Evolutionary conservation across 352 stramenopile species (phyloP).

Genomic region (Globisporangium barbulae): DNA sequence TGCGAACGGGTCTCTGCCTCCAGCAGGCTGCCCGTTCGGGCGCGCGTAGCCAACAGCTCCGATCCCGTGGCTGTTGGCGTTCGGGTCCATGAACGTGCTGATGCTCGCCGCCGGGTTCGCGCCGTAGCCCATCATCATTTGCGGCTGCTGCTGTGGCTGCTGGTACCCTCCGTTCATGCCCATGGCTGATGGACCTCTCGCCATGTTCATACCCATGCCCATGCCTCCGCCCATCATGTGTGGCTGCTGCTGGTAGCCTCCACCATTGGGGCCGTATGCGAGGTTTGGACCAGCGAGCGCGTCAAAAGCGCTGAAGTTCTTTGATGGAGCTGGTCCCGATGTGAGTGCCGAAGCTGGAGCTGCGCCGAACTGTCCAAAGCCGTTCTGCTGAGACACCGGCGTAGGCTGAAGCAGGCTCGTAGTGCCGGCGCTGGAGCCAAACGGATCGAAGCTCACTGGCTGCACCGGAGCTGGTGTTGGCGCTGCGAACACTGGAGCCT

Average conservation of each 20-base stretch:
- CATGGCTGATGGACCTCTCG: slow-evolving; percentile 19
- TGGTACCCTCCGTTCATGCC: slow-evolving; percentile 26
- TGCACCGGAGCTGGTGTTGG: slow-evolving; percentile 14
- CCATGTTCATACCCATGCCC: slow-evolving; percentile 17
- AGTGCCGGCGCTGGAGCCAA: slow-evolving; percentile 1
- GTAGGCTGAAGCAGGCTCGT: background rate
- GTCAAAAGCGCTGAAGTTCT: slow-evolving; percentile 69
- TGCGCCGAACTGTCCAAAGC: slow-evolving; percentile 14
- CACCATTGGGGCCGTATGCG: slow-evolving; percentile 14
- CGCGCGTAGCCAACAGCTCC: slow-evolving; percentile 6
- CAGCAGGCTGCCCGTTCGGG: slow-evolving; percentile 13
- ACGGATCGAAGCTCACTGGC: slow-evolving; percentile 10
- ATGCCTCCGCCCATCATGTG: slow-evolving; percentile 20
- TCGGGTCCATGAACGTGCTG: slow-evolving; percentile 41
- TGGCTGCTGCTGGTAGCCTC: slow-evolving; percentile 26
- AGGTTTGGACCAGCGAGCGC: slow-evolving; percentile 32
- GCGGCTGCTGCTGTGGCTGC: slow-evolving; percentile 24
- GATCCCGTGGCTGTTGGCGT: slow-evolving; percentile 10
- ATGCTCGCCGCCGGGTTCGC: slow-evolving; percentile 35
- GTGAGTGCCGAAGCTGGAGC: slow-evolving; percentile 10
- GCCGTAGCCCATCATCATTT: slow-evolving; percentile 25
- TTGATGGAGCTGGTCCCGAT: slow-evolving; percentile 19
- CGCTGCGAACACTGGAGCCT: slow-evolving; percentile 21
- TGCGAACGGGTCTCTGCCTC: slow-evolving; percentile 66
- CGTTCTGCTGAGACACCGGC: background rate